Percentiles rank a stretch among this genome's conserved stretches.
Evolutionary conservation across 805 yeast genomes (phyloP).

Genomic region (Kluyveromyces wickerhamii): DNA sequence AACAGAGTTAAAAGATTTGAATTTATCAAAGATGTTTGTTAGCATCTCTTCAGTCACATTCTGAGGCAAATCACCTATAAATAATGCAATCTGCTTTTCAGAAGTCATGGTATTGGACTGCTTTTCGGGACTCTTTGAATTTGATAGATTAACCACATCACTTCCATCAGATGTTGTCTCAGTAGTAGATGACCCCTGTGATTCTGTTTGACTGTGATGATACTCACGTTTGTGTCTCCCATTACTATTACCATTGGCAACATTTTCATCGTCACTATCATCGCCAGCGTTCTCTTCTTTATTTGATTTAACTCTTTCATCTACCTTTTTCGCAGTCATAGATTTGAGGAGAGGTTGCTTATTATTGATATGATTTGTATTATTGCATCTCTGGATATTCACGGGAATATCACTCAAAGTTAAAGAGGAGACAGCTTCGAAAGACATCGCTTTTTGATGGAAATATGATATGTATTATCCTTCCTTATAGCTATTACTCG

Average conservation of each 20-base stretch:
- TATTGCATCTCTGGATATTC: slow-evolving; percentile 12
- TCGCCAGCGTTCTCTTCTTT: slow-evolving; percentile 1
- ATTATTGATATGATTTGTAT: background rate
- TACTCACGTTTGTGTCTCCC: background rate
- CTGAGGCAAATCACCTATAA: slow-evolving; percentile 55
- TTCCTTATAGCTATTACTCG: too few relatives aligned
- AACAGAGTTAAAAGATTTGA: slow-evolving; percentile 44
- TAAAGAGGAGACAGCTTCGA: slow-evolving; percentile 1
- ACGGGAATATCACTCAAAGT: slow-evolving; percentile 11
- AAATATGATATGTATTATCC: too few relatives aligned
- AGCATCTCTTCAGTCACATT: slow-evolving; percentile 43
- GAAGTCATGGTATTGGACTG: slow-evolving; percentile 4
- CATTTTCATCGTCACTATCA: slow-evolving; percentile 2
- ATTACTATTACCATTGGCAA: background rate
- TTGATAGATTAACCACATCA: slow-evolving; percentile 4
- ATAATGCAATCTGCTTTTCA: slow-evolving; percentile 32
- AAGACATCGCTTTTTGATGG: too few relatives aligned
- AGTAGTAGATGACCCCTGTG: slow-evolving; percentile 2
- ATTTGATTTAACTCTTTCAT: background rate
- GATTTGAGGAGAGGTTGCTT: background rate
- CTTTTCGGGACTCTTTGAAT: background rate
- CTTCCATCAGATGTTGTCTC: slow-evolving; percentile 5
- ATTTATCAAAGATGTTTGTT: slow-evolving; percentile 35
- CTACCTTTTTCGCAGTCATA: background rate
- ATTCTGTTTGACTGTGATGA: background rate